These are phyloP conservation scores for Mycena metata DNA, from an alignment of 768 basidiomycete genomes.

Conservation along the genomic window DNA sequence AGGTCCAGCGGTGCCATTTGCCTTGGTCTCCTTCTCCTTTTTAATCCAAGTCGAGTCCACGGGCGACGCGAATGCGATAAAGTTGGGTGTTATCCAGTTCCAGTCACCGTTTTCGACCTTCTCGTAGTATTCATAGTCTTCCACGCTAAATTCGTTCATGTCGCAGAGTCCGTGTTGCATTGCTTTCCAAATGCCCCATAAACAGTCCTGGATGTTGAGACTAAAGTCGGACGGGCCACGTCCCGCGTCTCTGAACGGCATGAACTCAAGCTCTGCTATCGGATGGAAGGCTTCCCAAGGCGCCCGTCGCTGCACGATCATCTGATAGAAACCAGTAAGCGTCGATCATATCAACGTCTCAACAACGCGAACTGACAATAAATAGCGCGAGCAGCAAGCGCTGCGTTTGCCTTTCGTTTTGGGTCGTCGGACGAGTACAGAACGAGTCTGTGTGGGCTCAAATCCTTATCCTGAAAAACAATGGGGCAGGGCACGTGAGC, in stretches of 20 bases:
- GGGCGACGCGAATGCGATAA: conserved; percentile 95
- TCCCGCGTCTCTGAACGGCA: conserved; percentile 97
- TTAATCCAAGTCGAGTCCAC: conserved; percentile 87
- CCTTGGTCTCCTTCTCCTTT: conserved; percentile 74
- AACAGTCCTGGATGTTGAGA: conserved; percentile 92
- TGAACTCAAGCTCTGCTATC: conserved; percentile 91
- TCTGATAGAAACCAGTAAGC: conserved; percentile 59
- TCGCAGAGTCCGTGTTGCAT: conserved; percentile 95
- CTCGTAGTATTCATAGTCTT: conserved; percentile 95
- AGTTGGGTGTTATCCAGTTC: conserved; percentile 94
- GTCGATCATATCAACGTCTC: conserved; percentile 27
- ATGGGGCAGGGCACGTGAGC: conserved; percentile 54
- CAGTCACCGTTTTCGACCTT: conserved; percentile 96
- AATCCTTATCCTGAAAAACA: conserved; percentile 75
- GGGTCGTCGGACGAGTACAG: conserved; percentile 92
- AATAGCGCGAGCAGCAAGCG: conserved; percentile 94
- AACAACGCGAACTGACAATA: conserved; percentile 69
- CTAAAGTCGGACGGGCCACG: conserved; percentile 93
- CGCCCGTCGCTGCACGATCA: conserved; percentile 90
- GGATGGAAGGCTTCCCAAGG: conserved; percentile 98
- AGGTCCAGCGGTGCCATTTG: conserved; percentile 47
- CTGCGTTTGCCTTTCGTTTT: conserved; percentile 92
- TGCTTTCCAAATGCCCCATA: conserved; percentile 90
- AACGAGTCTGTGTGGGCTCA: conserved; percentile 80
- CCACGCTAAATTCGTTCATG: conserved; percentile 92